Conservation (phyloP, 148 eudicot species). For the Silene conica region DNA sequence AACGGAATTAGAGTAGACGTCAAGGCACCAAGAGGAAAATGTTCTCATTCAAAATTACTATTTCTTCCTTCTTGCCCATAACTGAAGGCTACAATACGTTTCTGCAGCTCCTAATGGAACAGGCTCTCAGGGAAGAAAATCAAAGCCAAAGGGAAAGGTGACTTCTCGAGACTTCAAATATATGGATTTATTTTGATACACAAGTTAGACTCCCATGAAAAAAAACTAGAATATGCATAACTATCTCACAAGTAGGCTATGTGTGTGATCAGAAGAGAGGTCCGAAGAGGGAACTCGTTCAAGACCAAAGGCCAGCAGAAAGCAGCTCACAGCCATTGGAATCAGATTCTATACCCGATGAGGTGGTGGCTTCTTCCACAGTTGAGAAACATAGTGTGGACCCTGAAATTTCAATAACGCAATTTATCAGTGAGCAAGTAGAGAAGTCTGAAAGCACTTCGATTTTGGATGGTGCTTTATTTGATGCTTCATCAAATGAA, state of each 20-base stretch:
- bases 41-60: not conserved
- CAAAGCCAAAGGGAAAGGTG: slow-evolving; percentile 72
- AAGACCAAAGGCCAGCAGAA: slow-evolving; percentile 35
- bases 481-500: slow-evolving; percentile 35
- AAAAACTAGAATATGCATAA: slow-evolving; percentile 12
- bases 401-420: slow-evolving; percentile 30
- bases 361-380: slow-evolving; percentile 24
- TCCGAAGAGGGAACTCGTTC: slow-evolving; percentile 32
- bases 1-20: not conserved
- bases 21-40: not conserved
- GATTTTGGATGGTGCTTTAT: slow-evolving; percentile 29
- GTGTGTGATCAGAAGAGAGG: slow-evolving; percentile 54
- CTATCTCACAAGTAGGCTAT: slow-evolving; percentile 33
- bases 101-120: slow-evolving; percentile 68
- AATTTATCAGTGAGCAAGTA: slow-evolving; percentile 39
- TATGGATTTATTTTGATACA: slow-evolving; percentile 2
- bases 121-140: slow-evolving; percentile 61
- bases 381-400: slow-evolving; percentile 27
- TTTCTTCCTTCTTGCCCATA: not conserved
- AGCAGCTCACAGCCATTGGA: slow-evolving; percentile 34
- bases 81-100: slow-evolving; percentile 9
- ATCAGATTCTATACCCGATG: slow-evolving; percentile 40
- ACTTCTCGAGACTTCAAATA: slow-evolving; percentile 8
- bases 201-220: not conserved
- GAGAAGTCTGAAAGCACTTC: slow-evolving; percentile 32